Percentiles rank a stretch among this genome's conserved stretches.
phyloP scores from a whole-genome alignment of 345 rosid species.

The Firmiana major region DNA sequence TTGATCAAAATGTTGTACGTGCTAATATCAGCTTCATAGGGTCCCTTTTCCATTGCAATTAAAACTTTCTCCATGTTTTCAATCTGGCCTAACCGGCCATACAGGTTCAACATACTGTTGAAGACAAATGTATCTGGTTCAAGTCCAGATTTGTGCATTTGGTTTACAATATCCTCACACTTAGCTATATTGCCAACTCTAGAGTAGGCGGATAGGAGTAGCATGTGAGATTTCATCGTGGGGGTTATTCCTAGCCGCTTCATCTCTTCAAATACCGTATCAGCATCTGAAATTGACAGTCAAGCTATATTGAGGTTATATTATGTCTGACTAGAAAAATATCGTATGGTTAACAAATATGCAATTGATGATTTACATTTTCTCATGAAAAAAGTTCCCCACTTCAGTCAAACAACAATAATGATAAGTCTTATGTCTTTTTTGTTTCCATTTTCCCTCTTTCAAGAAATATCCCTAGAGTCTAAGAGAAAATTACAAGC shows the following conservation, averaged over 20 bases:
- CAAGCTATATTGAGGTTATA: neutral
- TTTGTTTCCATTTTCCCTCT: neutral
- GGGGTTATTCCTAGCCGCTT: conserved; percentile 69
- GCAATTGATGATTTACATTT: neutral
- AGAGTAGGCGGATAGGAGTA: conserved; percentile 79
- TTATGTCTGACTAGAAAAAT: neutral
- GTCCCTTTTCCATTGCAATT: conserved; percentile 54
- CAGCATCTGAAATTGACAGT: conserved; percentile 52
- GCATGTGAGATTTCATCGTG: conserved; percentile 94
- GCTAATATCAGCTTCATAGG: conserved; percentile 58
- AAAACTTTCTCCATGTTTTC: conserved; percentile 73
- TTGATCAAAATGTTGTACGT: conserved; percentile 88
- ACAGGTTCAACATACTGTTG: conserved; percentile 81
- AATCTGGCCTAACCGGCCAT: conserved; percentile 73
- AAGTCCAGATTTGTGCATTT: conserved; percentile 69
- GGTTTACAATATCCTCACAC: conserved; percentile 67
- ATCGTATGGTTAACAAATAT: neutral
- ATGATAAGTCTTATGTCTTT: neutral
- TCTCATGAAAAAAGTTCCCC: neutral
- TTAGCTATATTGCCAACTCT: conserved; percentile 57
- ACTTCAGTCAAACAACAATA: neutral
- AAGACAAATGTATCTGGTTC: conserved; percentile 76
- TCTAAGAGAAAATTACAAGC: neutral
- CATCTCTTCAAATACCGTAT: conserved; percentile 77
- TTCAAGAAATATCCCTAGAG: neutral